Percentiles rank a stretch among this genome's conserved stretches.
Evolutionary conservation across 2,329 filamentous ascomycete species (phyloP).

Genomic region (Phoma sp.): DNA sequence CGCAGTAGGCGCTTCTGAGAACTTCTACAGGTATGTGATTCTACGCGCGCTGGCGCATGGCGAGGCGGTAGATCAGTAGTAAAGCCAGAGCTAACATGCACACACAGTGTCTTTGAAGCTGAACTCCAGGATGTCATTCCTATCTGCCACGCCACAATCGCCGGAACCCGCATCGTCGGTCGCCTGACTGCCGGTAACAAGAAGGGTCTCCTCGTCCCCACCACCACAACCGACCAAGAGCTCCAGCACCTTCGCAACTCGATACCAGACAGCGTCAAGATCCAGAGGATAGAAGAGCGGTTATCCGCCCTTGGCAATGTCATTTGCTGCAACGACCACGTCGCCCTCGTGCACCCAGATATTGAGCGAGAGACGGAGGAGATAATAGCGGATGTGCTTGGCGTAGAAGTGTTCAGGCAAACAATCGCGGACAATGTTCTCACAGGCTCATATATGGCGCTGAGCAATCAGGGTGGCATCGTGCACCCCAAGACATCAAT

Average conservation of each 20-base stretch:
- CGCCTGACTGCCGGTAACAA: slow-evolving; percentile 96
- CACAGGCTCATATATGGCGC: slow-evolving; percentile 93
- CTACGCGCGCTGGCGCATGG: neutral
- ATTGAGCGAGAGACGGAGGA: slow-evolving; percentile 98
- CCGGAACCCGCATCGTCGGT: slow-evolving; percentile 94
- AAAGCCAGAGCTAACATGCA: slow-evolving; percentile 26
- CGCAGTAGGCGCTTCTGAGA: slow-evolving; percentile 93
- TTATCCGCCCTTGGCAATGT: slow-evolving; percentile 96
- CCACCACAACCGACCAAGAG: slow-evolving; percentile 96
- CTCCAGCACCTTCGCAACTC: slow-evolving; percentile 96
- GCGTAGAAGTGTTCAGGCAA: slow-evolving; percentile 90
- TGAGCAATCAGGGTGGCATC: slow-evolving; percentile 94
- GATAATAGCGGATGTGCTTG: slow-evolving; percentile 93
- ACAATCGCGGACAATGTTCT: slow-evolving; percentile 97
- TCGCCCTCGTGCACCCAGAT: slow-evolving; percentile 94
- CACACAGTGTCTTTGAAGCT: slow-evolving; percentile 85
- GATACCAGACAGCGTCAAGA: slow-evolving; percentile 88
- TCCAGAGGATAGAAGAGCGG: slow-evolving; percentile 97
- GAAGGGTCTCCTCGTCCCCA: slow-evolving; percentile 95
- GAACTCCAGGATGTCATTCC: slow-evolving; percentile 97
- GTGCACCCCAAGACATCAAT: slow-evolving; percentile 97
- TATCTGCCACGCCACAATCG: slow-evolving; percentile 95
- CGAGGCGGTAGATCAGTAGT: neutral
- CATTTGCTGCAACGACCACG: slow-evolving; percentile 95
- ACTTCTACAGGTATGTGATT: slow-evolving; percentile 83